Percentiles rank a stretch among this genome's conserved stretches.
These are phyloP conservation scores for Plenodomus tracheiphilus DNA, from an alignment of 2,329 filamentous ascomycete species.

Conservation along the genomic window DNA sequence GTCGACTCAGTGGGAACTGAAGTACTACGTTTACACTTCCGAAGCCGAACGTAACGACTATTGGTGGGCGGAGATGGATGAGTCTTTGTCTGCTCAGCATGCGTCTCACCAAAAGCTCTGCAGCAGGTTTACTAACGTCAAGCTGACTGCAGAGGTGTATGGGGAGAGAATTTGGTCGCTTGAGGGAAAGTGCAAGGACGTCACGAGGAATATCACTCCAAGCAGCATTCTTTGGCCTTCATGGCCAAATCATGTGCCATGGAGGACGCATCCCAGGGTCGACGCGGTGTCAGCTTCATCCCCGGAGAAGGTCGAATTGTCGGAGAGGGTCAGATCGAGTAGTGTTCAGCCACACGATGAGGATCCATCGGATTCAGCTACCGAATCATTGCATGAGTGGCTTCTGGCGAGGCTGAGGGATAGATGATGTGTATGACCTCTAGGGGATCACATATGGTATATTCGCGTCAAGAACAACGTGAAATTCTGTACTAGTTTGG, in stretches of 20 bases:
- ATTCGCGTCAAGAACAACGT: too few relatives aligned
- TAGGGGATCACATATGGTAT: too few relatives aligned
- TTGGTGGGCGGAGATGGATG: neutral
- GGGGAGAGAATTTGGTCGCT: neutral
- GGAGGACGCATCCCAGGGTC: neutral
- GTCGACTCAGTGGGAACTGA: conserved; percentile 4
- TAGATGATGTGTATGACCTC: too few relatives aligned
- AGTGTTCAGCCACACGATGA: too few relatives aligned
- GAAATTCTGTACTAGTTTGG: too few relatives aligned
- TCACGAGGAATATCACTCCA: neutral
- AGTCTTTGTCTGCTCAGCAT: neutral
- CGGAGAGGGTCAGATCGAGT: too few relatives aligned
- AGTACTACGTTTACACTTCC: conserved; percentile 1
- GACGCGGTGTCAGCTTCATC: too few relatives aligned
- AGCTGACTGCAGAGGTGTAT: conserved; percentile 2
- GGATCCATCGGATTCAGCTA: too few relatives aligned
- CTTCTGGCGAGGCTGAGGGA: too few relatives aligned
- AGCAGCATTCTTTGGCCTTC: conserved; percentile 7
- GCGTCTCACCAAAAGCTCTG: neutral
- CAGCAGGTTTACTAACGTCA: neutral
- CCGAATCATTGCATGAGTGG: too few relatives aligned
- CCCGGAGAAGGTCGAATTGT: too few relatives aligned
- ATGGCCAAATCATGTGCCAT: conserved; percentile 7
- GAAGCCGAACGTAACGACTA: neutral
- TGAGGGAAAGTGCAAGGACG: neutral